A percentile compares a stretch with the other conserved stretches of the same genome.
These are phyloP conservation scores for Corinectria fuckeliana DNA, from an alignment of 2,329 filamentous ascomycete genomes.

Conservation along the genomic window DNA sequence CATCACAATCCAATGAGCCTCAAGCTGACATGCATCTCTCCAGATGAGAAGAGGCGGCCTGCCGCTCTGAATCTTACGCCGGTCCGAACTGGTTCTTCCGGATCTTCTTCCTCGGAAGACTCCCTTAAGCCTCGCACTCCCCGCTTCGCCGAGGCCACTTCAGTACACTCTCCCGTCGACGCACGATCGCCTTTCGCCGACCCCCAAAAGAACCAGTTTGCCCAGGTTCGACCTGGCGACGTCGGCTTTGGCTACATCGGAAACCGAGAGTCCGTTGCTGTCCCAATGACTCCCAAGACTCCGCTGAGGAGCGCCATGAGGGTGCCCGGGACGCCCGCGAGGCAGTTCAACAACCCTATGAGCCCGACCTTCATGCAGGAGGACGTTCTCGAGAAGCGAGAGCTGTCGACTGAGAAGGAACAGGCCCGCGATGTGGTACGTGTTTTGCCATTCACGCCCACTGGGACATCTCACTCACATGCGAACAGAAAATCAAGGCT, in stretches of 20 bases:
- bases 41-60: constrained; percentile 64
- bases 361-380: constrained; percentile 94
- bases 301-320: constrained; percentile 91
- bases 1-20: not conserved
- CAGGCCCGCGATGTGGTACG: constrained; percentile 88
- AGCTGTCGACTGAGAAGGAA: constrained; percentile 81
- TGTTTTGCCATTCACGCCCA: constrained; percentile 26
- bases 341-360: constrained; percentile 74
- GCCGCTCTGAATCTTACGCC: constrained; percentile 61
- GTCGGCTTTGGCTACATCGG: constrained; percentile 92
- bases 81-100: constrained; percentile 55
- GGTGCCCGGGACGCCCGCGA: constrained; percentile 80
- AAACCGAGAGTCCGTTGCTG: constrained; percentile 63
- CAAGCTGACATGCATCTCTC: constrained; percentile 33
- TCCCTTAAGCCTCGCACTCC: constrained; percentile 76
- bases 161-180: constrained; percentile 79
- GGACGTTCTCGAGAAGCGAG: constrained; percentile 83
- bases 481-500: constrained; percentile 82
- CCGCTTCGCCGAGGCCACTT: constrained; percentile 81
- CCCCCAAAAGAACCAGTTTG: constrained; percentile 58
- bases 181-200: constrained; percentile 64
- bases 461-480: constrained; percentile 34
- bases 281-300: constrained; percentile 73
- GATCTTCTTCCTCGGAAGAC: constrained; percentile 59
- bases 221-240: constrained; percentile 78